Base-by-base conservation (phyloP, 495 filamentous ascomycete species). In the Aspergillus panamensis region DNA sequence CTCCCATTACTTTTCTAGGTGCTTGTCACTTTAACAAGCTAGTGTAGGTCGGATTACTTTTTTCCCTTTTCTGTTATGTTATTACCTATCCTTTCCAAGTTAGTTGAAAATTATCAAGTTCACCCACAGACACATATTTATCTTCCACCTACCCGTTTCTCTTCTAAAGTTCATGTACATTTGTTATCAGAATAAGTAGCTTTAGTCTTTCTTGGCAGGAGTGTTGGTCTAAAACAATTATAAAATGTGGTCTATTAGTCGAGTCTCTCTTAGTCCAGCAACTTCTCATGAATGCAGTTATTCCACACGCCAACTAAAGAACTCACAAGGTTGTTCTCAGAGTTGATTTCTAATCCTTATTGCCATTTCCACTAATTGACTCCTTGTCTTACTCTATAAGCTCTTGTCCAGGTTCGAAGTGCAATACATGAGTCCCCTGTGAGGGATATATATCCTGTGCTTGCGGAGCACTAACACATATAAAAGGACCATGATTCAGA, bases 161-260 rank as follows among this genome's bases (percentile, higher is more conserved):
- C 44, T 55, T 47, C 40, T 55, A 42, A 20, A 50, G 42, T 54
- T 55, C 48, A 7, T 58, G 58, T 58, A 53, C 48, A 52, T 67
- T 62, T 68, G 70, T 71, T 73, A 67, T 39, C 35, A 71, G 65
- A 58, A 63, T 60, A 64, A 57, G 32, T 51, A 58, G 48, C 48
- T 58, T 58, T 52, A 58, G 39, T 58, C n/a, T 39, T 44, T 10
- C 3, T 49, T 14, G 6, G 47, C 3, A 39, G 35, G 6, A 39
- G 6, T 39, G 6, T 3, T 39, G 6, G 35, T 3, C 10, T 12
- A 8, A n/a, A n/a, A 39, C 10, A 25, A 25, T 25, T 25, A 39
- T 39, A 39, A 39, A 39, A 39, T n/a, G 10, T 39, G 35, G 25
- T 25, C 35, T 6, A n/a, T 37, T 37, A 10, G 33, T 39, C 14